Base-by-base conservation (phyloP, 2,329 filamentous ascomycete species). In the Sporothrix brasiliensis region DNA sequence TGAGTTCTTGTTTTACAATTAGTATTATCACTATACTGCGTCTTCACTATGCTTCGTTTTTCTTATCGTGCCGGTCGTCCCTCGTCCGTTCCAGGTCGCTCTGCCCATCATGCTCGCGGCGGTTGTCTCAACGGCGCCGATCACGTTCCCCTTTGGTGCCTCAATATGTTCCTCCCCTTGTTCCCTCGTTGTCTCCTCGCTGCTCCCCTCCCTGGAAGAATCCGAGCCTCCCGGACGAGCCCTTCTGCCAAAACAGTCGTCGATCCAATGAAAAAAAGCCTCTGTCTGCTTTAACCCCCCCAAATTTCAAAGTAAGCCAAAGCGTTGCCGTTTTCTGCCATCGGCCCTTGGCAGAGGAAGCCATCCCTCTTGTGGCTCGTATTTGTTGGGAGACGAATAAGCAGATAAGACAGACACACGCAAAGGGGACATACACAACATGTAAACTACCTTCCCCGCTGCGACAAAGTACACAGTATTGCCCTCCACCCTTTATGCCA, bases 121-220 rank as follows among this genome's bases (percentile, higher is more conserved):
- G 58, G 47, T 60, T 61, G 58, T 63, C 58, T 63, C 58, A 63
- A 63, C 21, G 41, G n/a, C 58, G 58, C 13, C 39, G 39, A 63
- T 63, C 58, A 24, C 9, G 58, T 63, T 47, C 21, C 58, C 39
- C n/a, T 41, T 34, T 39, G 58, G 39, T 60, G 54, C 14, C 13
- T 27, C 21, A 14, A 13, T 39, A 34, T 10, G 56, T 41, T 9
- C 54, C 19, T 41, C 27, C 30, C 9, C 30, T 41, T 19, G 21
- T 11, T 61, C 56, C 58, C 21, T 63, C 41, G 41, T 44, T 16
- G 11, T 44, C 11, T 1, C 41, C 14, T 44, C 14, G 11, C 41
- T 16, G 41, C 16, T 44, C 41, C 41, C 41, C 14, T 16, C 41
- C 13, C 1, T 16, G 9, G 58, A 47, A 63, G 58, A 63, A 63